These are phyloP conservation scores for Eugenia klotzschiana DNA, from an alignment of 441 rosid genomes.

Conservation along the genomic window DNA sequence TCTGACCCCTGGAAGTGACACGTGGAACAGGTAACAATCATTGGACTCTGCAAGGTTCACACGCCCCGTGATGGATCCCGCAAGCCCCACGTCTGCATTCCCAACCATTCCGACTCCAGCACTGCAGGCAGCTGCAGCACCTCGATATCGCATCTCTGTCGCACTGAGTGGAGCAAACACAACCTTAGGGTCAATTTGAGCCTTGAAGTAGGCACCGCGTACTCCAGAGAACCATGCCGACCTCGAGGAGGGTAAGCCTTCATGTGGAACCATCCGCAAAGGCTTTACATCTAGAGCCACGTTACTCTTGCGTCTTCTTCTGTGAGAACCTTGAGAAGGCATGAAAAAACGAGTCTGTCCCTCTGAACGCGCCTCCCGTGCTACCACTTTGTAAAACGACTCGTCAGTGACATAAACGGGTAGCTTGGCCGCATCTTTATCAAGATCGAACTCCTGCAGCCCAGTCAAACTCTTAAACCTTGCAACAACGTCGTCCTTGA, in stretches of 20 bases:
- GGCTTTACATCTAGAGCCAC: background rate
- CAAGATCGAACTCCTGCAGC: background rate
- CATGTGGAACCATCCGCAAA: background rate
- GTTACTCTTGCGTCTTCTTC: background rate
- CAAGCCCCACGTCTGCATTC: background rate
- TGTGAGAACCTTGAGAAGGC: background rate
- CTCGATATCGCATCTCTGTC: background rate
- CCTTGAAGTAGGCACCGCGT: background rate
- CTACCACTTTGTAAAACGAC: background rate
- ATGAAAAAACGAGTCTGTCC: background rate
- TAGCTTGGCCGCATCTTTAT: background rate
- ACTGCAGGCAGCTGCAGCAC: too few species aligned
- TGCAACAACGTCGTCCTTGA: too few species aligned
- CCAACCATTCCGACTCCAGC: background rate
- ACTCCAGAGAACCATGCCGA: background rate
- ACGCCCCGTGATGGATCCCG: background rate
- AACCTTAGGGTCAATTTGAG: background rate
- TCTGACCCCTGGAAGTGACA: background rate
- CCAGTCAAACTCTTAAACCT: background rate
- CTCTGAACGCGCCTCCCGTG: background rate
- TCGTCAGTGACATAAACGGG: background rate
- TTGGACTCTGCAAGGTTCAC: background rate
- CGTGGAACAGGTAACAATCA: background rate
- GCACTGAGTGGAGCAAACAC: background rate
- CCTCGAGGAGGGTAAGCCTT: background rate